Evolutionary conservation across 176 grass and related monocot genomes (phyloP), one percentile per base, ranked within the genome.

Genomic region (Juncus effusus): DNA sequence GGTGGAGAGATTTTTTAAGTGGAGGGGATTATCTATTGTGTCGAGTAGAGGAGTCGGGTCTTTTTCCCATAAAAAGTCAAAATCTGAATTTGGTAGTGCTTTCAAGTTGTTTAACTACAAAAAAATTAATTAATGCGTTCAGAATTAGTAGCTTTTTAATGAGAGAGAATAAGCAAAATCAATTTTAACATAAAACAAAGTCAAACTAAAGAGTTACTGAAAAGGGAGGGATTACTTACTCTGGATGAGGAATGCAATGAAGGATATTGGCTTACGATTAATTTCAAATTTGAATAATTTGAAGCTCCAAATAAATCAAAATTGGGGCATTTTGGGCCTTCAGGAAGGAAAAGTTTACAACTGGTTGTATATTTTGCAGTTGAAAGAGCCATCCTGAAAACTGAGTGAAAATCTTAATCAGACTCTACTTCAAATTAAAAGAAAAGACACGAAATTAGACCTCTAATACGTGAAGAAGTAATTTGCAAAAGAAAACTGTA

Each of bases 1-100:
- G 73, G 61, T 76, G 75, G 83, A 91, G 60, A 91, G 74, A 81
- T 86, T 86, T 62, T 91, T 91, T 69, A 91, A 87, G 65, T 86
- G 76, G 58, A 80, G 70, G 4, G 83, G 88, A 60, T 79, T 75
- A 68, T 91, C 76, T 47, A 91, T 80, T 28, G 72, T 86, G 64
- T 91, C 88, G 10, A 91, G 61, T 40, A 91, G 77, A 3, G 88
- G 88, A 45, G 88, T 86, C 3, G 88, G 83, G 50, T 79, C 83
- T 74, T 91, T 86, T 69, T 87, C 88, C 88, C 88, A 91, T 61
- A 86, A 86, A 52, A 83, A 86, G 74, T 86, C 83, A 76, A 47
- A 47, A 47, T 72, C 79, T 2, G 83, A 15, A 61, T 80, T 80
- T 28, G 80, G 88, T 59, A 87, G 57, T 19, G 77, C 88, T 0